Conservation (phyloP, 2,329 filamentous ascomycete species). For the Cryoendolithus antarcticus region DNA sequence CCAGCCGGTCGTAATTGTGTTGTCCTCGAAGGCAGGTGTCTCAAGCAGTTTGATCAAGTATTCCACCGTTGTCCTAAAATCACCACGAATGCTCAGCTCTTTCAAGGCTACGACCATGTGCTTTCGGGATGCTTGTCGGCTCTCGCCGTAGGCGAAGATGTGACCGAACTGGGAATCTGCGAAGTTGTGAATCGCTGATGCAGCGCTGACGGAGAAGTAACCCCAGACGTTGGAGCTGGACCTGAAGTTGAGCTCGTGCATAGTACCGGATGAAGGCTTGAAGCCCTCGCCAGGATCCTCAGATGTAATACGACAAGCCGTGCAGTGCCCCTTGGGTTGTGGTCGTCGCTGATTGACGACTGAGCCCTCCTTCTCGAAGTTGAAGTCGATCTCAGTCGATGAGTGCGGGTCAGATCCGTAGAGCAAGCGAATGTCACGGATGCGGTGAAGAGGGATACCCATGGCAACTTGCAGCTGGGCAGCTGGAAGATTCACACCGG, state of each 20-base stretch:
- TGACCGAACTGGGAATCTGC: conserved; percentile 98
- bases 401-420: conserved; percentile 92
- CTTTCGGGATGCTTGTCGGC: conserved; percentile 86
- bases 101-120: conserved; percentile 99
- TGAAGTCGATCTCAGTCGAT: conserved; percentile 81
- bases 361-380: conserved; percentile 81
- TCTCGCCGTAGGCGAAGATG: conserved; percentile 98
- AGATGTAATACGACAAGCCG: conserved; percentile 96
- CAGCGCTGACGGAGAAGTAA: conserved; percentile 97
- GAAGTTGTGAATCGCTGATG: conserved; percentile 97
- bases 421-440: conserved; percentile 87
- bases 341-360: conserved; percentile 76
- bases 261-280: conserved; percentile 97
- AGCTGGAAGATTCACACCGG: conserved; percentile 89
- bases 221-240: conserved; percentile 99
- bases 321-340: conserved; percentile 90
- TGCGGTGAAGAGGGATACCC: conserved; percentile 90
- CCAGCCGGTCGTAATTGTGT: conserved; percentile 98
- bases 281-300: conserved; percentile 98
- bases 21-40: conserved; percentile 95
- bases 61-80: conserved; percentile 96
- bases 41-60: conserved; percentile 98
- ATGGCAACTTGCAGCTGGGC: conserved; percentile 98
- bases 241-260: conserved; percentile 98
- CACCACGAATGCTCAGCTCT: conserved; percentile 97